phyloP scores from a whole-genome alignment of 768 basidiomycete species.

The Phlebiopsis gigantea region DNA sequence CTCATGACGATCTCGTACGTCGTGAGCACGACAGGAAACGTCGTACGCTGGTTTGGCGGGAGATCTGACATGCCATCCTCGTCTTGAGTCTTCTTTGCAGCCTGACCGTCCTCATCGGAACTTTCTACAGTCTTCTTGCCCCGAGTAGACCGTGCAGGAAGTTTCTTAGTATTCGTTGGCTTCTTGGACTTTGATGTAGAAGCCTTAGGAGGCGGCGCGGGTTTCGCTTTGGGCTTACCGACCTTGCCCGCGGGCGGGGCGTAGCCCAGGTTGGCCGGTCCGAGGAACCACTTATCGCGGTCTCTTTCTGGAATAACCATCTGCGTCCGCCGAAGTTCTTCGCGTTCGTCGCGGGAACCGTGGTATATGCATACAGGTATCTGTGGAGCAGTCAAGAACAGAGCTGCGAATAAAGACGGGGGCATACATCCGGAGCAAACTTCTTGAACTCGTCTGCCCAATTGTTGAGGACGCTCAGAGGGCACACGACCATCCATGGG shows the following conservation, averaged over 20 bases:
- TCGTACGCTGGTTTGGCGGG: conserved; percentile 11
- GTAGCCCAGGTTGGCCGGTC: not conserved
- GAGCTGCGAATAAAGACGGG: not conserved
- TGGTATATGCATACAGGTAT: conserved; percentile 91
- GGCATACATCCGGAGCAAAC: conserved; percentile 68
- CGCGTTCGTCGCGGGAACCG: conserved; percentile 76
- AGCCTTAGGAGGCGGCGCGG: conserved; percentile 1
- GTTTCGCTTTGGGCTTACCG: not conserved
- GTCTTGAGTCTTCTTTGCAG: conserved; percentile 14
- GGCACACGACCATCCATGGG: conserved; percentile 87
- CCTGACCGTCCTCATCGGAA: not conserved
- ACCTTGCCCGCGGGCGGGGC: conserved; percentile 9
- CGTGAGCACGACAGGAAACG: conserved; percentile 81
- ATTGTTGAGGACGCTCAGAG: conserved; percentile 89
- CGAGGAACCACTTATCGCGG: conserved; percentile 19
- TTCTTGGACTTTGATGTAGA: conserved; percentile 2
- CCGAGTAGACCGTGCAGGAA: not conserved
- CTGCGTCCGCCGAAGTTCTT: conserved; percentile 63
- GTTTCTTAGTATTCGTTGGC: not conserved
- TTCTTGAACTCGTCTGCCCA: conserved; percentile 83
- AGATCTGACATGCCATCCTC: conserved; percentile 6
- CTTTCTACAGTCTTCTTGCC: not conserved
- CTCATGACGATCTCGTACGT: conserved; percentile 93
- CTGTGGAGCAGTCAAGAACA: conserved; percentile 30
- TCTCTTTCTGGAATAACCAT: conserved; percentile 35